Base-by-base conservation (phyloP, 345 rosid genomes). In the Aurinia saxatilis region DNA sequence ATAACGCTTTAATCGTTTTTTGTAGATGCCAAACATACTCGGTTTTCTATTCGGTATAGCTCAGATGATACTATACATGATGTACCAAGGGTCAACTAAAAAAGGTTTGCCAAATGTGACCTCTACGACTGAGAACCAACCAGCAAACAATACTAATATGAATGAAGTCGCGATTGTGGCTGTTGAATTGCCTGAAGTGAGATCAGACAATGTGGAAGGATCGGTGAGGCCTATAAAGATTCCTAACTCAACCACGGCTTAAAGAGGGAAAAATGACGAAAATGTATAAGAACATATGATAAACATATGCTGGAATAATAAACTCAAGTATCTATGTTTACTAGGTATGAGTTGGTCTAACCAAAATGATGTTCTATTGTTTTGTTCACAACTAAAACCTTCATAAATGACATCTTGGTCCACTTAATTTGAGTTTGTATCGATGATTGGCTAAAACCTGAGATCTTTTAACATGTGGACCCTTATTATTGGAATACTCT, bases 51-150 rank as follows among this genome's bases (percentile, higher is more conserved):
- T 75, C 50, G 97, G 98, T 36, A 6, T 82, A 33, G 58, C 82
- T 14, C 98, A 92, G 58, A 90, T 93, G 83, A 63, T 81, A 41
- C 75, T 93, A 8, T 93, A 90, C 73, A 30, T 78, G 52, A 55
- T 84, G 47, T 90, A 87, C 73, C 77, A 75, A 60, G 68, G 77
- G 12, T 50, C 76, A 19, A 70, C 30, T 14, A 76, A 67, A 52
- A 27, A 27, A 1, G 66, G 18, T 35, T 71, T 55, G 12, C 59
- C 69, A 37, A 63, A 27, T 7, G 15, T 51, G 10, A 18, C 19
- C 25, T 44, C 70, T 23, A n/a, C n/a, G n/a, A 27, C 35, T 2
- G 60, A 57, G 40, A 50, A 57, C 53, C 40, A 56, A 56, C 53
- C 17, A 56, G 17, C 48, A 5, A 64, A 64, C 15, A 21, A 23